phyloP scores from a whole-genome alignment of 1,284 basidiomycete species.

The Volvariella surrecta region DNA sequence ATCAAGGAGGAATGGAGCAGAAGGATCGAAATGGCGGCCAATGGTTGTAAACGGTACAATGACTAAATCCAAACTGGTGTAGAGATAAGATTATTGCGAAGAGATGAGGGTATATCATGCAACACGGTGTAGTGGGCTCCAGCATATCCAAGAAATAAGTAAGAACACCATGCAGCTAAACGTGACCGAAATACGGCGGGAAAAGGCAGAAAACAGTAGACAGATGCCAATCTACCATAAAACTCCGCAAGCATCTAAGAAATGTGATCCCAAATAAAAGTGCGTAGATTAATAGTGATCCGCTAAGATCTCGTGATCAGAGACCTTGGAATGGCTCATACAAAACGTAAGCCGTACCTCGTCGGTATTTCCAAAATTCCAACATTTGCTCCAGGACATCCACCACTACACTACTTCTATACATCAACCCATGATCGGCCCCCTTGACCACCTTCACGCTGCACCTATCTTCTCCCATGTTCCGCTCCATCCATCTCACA shows the following conservation, averaged over 20 bases:
- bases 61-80: conserved; percentile 5
- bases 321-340: conserved; percentile 4
- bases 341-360: conserved; percentile 7
- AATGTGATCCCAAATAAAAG: too few species aligned
- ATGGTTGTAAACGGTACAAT: conserved; percentile 15
- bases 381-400: conserved; percentile 74
- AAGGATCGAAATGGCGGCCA: conserved; percentile 6
- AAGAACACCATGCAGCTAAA: conserved; percentile 11
- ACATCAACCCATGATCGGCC: conserved; percentile 91
- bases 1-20: too few species aligned
- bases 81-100: not conserved
- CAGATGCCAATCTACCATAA: too few species aligned
- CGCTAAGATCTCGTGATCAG: conserved; percentile 7
- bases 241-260: too few species aligned
- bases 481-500: conserved; percentile 84
- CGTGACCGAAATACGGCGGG: conserved; percentile 10
- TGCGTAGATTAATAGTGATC: too few species aligned
- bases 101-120: conserved; percentile 4
- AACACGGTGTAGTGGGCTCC: not conserved
- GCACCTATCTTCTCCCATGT: conserved; percentile 72
- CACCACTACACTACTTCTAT: conserved; percentile 78
- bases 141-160: conserved; percentile 10
- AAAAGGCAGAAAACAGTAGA: conserved; percentile 4
- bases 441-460: conserved; percentile 76
- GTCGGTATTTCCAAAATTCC: conserved; percentile 42